These are phyloP conservation scores for Arthrinium phaeospermum DNA, from an alignment of 2,329 filamentous ascomycete species.

Conservation along the genomic window DNA sequence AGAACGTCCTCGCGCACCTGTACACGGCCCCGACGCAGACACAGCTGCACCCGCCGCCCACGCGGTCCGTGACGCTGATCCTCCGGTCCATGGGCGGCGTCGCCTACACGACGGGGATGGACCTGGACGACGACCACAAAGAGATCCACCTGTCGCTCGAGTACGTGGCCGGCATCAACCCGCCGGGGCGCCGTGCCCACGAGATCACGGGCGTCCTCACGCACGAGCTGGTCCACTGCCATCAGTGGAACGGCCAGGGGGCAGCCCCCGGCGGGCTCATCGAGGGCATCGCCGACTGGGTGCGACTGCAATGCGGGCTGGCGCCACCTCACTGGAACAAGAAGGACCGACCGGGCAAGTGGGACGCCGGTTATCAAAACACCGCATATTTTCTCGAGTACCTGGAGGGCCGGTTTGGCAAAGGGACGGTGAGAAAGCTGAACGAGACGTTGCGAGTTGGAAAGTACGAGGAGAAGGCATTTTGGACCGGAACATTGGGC, in stretches of 20 bases:
- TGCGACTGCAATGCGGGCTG: slow-evolving; percentile 75
- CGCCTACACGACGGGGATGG: slow-evolving; percentile 83
- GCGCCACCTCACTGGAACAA: slow-evolving; percentile 83
- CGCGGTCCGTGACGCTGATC: slow-evolving; percentile 84
- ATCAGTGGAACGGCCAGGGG: slow-evolving; percentile 74
- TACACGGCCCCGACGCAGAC: slow-evolving; percentile 58
- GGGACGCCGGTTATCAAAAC: slow-evolving; percentile 89
- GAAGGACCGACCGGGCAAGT: slow-evolving; percentile 55
- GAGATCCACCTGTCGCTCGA: slow-evolving; percentile 86
- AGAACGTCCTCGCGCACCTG: slow-evolving; percentile 72
- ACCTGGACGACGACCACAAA: slow-evolving; percentile 85
- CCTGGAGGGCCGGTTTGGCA: slow-evolving; percentile 71
- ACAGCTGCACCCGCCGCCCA: slow-evolving; percentile 55
- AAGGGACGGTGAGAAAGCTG: slow-evolving; percentile 64
- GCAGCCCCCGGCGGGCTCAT: slow-evolving; percentile 77
- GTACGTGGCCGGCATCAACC: slow-evolving; percentile 66
- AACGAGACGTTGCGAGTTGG: slow-evolving; percentile 70
- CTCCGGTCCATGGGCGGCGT: slow-evolving; percentile 82
- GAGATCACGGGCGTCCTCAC: slow-evolving; percentile 86
- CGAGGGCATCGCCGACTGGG: slow-evolving; percentile 93
- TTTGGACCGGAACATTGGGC: slow-evolving; percentile 75
- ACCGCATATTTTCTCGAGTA: slow-evolving; percentile 93
- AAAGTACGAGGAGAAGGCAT: slow-evolving; percentile 66
- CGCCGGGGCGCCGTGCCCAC: slow-evolving; percentile 47
- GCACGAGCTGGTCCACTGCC: slow-evolving; percentile 95